A percentile compares a stretch with the other conserved stretches of the same genome.
These are phyloP conservation scores for Termitomyces sp. DNA, from an alignment of 768 basidiomycete genomes.

Conservation along the genomic window DNA sequence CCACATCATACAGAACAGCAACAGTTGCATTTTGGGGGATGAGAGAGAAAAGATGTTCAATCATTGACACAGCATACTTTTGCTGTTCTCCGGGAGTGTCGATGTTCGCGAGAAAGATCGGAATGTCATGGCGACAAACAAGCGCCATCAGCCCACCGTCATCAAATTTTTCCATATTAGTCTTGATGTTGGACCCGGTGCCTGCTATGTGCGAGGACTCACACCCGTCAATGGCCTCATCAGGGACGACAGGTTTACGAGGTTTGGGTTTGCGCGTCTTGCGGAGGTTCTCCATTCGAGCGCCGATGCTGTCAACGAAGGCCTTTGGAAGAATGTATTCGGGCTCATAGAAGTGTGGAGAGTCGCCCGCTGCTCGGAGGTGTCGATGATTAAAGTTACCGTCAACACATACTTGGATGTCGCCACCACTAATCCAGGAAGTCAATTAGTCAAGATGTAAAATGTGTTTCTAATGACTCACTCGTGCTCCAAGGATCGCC, in stretches of 20 bases:
- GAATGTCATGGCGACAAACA: constrained; percentile 34
- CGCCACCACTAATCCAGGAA: constrained; percentile 29
- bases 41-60: constrained; percentile 23
- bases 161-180: constrained; percentile 22
- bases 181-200: constrained; percentile 17
- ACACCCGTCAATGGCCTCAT: constrained; percentile 32
- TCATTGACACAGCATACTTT: constrained; percentile 31
- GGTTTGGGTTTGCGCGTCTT: constrained; percentile 10
- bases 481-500: constrained; percentile 15
- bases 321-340: constrained; percentile 29
- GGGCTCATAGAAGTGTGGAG: constrained; percentile 28
- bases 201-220: constrained; percentile 28
- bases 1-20: constrained; percentile 27
- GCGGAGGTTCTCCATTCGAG: constrained; percentile 17
- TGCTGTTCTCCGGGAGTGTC: constrained; percentile 35
- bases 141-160: constrained; percentile 34
- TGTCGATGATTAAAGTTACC: constrained; percentile 40
- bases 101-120: constrained; percentile 35
- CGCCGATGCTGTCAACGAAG: constrained; percentile 29
- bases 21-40: constrained; percentile 26
- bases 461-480: constrained; percentile 6
- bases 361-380: constrained; percentile 23
- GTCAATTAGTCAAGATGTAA: not conserved
- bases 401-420: constrained; percentile 34
- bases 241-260: constrained; percentile 10